Conservation (phyloP, 176 grass and related monocot genomes). For the Phyllostachys edulis region DNA sequence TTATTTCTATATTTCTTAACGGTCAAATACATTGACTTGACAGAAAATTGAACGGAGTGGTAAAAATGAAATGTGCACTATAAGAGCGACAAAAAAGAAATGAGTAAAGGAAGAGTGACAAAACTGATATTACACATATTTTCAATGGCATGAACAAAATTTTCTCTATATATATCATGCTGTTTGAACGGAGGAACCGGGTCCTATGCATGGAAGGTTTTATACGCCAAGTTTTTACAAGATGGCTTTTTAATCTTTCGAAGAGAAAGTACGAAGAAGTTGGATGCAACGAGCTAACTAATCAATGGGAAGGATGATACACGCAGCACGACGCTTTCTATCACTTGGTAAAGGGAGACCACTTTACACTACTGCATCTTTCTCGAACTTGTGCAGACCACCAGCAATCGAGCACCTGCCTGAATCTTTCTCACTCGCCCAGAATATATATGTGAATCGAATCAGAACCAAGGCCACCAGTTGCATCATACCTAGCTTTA, state of each 20-base stretch:
- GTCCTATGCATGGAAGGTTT: neutral
- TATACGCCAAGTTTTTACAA: neutral
- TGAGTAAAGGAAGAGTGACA: no score
- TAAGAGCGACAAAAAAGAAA: no score
- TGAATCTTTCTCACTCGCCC: constrained; percentile 21
- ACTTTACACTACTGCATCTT: constrained; percentile 27
- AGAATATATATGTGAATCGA: constrained; percentile 30
- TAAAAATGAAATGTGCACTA: no score
- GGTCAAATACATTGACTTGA: no score
- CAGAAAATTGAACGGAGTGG: no score
- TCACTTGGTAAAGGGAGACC: neutral
- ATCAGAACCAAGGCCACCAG: neutral
- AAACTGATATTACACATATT: no score
- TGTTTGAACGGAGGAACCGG: neutral
- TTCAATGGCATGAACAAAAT: no score
- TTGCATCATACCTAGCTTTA: neutral
- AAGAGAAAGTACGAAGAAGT: neutral
- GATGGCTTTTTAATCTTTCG: no score
- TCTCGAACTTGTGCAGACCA: neutral
- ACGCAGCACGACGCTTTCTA: constrained; percentile 11
- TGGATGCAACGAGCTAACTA: neutral
- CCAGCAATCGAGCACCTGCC: constrained; percentile 32
- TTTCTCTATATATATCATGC: no score
- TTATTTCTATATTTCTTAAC: no score
- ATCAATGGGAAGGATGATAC: neutral